phyloP scores from a whole-genome alignment of 2,329 filamentous ascomycete genomes.

The Graphiopsis chlorocephala region DNA sequence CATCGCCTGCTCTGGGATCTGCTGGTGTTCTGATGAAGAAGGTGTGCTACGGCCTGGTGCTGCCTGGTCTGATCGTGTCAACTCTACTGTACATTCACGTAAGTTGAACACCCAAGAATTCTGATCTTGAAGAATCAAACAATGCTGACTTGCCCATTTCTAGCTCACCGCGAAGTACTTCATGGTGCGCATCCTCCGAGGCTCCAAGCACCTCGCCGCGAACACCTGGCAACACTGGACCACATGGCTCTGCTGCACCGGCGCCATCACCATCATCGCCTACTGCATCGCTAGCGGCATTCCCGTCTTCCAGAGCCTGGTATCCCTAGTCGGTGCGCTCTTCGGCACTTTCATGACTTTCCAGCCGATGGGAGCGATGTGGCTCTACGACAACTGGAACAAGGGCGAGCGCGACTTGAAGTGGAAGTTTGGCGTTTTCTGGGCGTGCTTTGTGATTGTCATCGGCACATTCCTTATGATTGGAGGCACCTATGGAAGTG shows the following conservation, averaged over 20 bases:
- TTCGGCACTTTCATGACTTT: constrained; percentile 42
- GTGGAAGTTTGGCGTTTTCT: constrained; percentile 36
- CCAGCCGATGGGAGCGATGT: constrained; percentile 43
- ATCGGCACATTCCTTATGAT: constrained; percentile 46
- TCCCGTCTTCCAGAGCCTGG: constrained; percentile 51
- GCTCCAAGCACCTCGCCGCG: constrained; percentile 48
- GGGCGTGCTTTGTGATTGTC: constrained; percentile 39
- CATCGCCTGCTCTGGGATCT: constrained; percentile 59
- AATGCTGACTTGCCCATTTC: background rate
- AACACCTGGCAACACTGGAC: constrained; percentile 51
- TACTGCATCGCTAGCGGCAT: constrained; percentile 53
- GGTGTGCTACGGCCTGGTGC: constrained; percentile 57
- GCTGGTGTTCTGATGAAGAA: constrained; percentile 60
- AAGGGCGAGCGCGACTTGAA: constrained; percentile 37
- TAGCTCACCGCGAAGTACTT: constrained; percentile 50
- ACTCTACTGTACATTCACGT: constrained; percentile 28
- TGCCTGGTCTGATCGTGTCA: constrained; percentile 53
- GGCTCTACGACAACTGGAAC: constrained; percentile 48
- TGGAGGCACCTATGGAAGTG: constrained; percentile 45
- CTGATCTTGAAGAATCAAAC: background rate
- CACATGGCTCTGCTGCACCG: constrained; percentile 49
- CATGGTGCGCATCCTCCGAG: constrained; percentile 53
- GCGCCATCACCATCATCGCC: constrained; percentile 40
- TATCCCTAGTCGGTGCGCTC: constrained; percentile 50
- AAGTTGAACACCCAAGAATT: background rate